Evolutionary conservation across 2,329 filamentous ascomycete genomes (phyloP), one percentile per base, ranked within the genome.

Genomic region (Exophiala mesophila): DNA sequence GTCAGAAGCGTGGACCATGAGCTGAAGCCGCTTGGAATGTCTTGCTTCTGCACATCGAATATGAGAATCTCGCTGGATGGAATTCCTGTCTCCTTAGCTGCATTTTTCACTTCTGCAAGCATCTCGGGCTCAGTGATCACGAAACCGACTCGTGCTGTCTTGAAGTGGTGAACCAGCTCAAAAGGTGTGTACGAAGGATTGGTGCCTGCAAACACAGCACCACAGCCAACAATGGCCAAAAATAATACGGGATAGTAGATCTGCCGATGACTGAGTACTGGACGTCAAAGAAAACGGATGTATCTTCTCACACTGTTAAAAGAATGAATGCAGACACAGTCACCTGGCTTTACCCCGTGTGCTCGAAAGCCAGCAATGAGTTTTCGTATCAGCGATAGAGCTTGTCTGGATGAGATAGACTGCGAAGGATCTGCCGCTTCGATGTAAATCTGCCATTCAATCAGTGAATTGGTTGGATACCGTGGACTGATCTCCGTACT

Each of bases 241-340:
- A 61, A 61, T 3, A 69, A 45, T 8, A 67, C 44, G 1, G 63
- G 61, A 44, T 68, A 70, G 24, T 60, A 49, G 45, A 65, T 55
- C 55, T 47, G n/a, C n/a, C n/a, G n/a, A n/a, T n/a, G 23, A n/a
- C 1, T 19, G 17, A 9, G 31, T 12, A 13, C 31, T 7, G 20
- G 35, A n/a, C n/a, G n/a, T n/a, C n/a, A 26, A 23, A 32, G 30
- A 15, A 13, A 32, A 41, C 41, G 10, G n/a, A n/a, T n/a, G n/a
- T n/a, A n/a, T n/a, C n/a, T n/a, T 8, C 24, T n/a, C 4, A 45
- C 42, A 32, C 62, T 68, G 59, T 80, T 79, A 61, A 77, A 76
- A 0, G 72, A 72, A 50, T 78, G 72, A 33, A 79, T 65, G 34
- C 70, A 71, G 5, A 79, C 69, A 45, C 69, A 72, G 46, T 79